Base-by-base conservation (phyloP, 2,329 filamentous ascomycete genomes). In the Xylariaceae sp. region DNA sequence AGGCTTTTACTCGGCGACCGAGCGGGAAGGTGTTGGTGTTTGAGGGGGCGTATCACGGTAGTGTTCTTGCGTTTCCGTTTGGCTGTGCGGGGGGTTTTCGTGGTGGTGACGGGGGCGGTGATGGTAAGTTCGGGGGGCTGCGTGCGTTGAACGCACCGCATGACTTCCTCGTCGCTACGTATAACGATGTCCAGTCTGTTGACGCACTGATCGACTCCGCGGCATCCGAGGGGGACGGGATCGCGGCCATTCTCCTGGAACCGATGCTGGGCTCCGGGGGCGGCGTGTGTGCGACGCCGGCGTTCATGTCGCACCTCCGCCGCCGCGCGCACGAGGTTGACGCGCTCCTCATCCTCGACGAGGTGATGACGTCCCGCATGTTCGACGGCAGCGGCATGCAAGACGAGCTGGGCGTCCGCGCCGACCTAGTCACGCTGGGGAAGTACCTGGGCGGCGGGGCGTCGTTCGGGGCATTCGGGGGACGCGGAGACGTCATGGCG, bases 361-460 rank as follows among this genome's bases (percentile, higher is more conserved):
- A 89, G 68, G 85, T 89, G 4, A 85, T 87, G 78, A 87, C 85
- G 0, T 85, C 80, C 3, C 75, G 85, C 2, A 69, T 87, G 31
- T 69, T 73, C 19, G 71, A 72, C 1, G 71, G 74, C 5, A 70
- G 74, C 6, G 71, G 85, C 0, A 66, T 83, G 2, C 73, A 76
- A 4, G 63, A 67, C 2, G 56, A 70, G 27, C 55, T 72, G 30
- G 72, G 69, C 1, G 65, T 85, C 6, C 71, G 69, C 2, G 83
- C 85, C 0, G 85, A 88, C 63, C 66, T 88, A 50, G 82, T 78
- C 44, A 84, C 83, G 0, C 68, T 87, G 41, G 85, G 85, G 0
- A 88, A 88, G 64, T 87, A 80, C 62, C 70, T 87, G 2, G 85
- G 84, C 4, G 85, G 85, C 2, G 85, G 85, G 0, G 75, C 87